phyloP scores from a whole-genome alignment of 345 rosid genomes.

The Aquilaria malaccensis region DNA sequence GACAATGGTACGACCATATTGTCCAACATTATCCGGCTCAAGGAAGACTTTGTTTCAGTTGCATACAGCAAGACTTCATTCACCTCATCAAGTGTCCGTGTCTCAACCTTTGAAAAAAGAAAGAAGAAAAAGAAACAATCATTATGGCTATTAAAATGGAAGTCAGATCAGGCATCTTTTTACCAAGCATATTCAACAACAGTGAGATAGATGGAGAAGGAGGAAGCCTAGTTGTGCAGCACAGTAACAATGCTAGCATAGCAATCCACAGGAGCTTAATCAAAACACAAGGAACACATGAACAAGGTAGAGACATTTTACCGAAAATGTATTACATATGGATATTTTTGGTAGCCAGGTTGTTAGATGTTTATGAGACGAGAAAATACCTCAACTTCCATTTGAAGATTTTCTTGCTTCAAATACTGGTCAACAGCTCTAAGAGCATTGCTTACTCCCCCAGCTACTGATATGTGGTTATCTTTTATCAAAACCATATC shows the following conservation, averaged over 20 bases:
- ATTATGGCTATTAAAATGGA: neutral
- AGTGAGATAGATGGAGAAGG: too few species aligned
- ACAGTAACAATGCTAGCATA: too few species aligned
- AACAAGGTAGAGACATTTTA: too few species aligned
- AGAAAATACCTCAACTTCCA: conserved; percentile 86
- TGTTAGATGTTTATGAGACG: too few species aligned
- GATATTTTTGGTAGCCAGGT: too few species aligned
- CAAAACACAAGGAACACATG: too few species aligned
- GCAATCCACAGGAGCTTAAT: too few species aligned
- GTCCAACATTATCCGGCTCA: conserved; percentile 91
- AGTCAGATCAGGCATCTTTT: too few species aligned
- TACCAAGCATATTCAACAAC: too few species aligned
- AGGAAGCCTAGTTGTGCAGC: too few species aligned
- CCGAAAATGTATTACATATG: too few species aligned
- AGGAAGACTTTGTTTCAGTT: conserved; percentile 41
- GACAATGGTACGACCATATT: conserved; percentile 89
- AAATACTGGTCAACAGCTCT: conserved; percentile 69
- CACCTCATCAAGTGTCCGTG: conserved; percentile 81
- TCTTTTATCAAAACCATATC: conserved; percentile 99
- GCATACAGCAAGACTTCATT: conserved; percentile 59
- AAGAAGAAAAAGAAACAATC: conserved; percentile 1
- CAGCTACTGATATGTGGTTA: conserved; percentile 93
- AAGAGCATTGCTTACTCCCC: conserved; percentile 71
- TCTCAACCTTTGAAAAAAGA: conserved; percentile 58
- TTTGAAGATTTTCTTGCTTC: conserved; percentile 52